These are phyloP conservation scores for Trypanosoma mega DNA, from an alignment of 208 protist species.

Conservation along the genomic window DNA sequence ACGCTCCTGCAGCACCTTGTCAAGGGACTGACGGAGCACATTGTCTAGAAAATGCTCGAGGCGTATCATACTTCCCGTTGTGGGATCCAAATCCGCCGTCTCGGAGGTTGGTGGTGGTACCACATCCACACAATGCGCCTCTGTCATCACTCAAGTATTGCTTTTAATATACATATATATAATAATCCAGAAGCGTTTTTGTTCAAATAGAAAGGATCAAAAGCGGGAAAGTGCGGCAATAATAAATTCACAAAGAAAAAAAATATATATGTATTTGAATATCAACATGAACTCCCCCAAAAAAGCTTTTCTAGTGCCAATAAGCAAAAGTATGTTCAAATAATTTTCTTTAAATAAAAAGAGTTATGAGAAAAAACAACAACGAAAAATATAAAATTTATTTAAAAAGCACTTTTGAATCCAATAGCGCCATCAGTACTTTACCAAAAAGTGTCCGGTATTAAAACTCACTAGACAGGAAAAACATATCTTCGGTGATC, in stretches of 20 bases:
- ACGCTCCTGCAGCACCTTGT: conserved; percentile 46
- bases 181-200: conserved; percentile 11
- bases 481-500: too few relatives aligned
- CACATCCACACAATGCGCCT: too few relatives aligned
- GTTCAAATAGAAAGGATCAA: conserved; percentile 15
- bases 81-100: conserved; percentile 4
- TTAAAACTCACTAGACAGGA: too few relatives aligned
- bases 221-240: not conserved
- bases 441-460: too few relatives aligned
- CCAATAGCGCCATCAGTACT: too few relatives aligned
- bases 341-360: too few relatives aligned
- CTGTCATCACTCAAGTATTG: not conserved
- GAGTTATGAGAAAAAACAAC: conserved; percentile 14
- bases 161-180: conserved; percentile 10
- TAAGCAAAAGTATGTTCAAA: too few relatives aligned
- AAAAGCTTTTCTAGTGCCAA: too few relatives aligned
- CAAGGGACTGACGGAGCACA: conserved; percentile 49
- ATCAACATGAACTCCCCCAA: too few relatives aligned
- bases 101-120: not conserved
- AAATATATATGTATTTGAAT: too few relatives aligned
- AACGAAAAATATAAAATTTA: conserved; percentile 12
- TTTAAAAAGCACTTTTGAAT: too few relatives aligned
- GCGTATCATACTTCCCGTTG: conserved; percentile 36
- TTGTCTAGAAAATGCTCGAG: conserved; percentile 72
- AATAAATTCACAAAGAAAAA: conserved; percentile 12